phyloP scores from a whole-genome alignment of 805 yeast species.

The Lipomyces sp. region DNA sequence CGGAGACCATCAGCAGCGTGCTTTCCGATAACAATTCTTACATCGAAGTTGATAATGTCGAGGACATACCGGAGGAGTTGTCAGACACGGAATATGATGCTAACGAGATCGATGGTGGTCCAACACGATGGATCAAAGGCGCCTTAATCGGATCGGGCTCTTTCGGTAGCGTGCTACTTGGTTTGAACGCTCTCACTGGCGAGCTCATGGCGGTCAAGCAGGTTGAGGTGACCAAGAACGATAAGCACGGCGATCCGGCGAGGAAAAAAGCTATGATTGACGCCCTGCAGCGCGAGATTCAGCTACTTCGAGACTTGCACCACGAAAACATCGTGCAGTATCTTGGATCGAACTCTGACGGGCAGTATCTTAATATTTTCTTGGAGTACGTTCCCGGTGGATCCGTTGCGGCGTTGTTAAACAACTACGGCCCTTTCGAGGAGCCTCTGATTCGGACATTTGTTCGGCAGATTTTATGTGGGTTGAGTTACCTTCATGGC shows the following conservation, averaged over 20 bases:
- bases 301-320: conserved; percentile 71
- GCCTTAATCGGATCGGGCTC: conserved; percentile 93
- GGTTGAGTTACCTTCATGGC: conserved; percentile 73
- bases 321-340: conserved; percentile 94
- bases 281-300: conserved; percentile 79
- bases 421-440: conserved; percentile 77
- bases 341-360: conserved; percentile 82
- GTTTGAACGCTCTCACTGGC: conserved; percentile 89
- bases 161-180: conserved; percentile 90
- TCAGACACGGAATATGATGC: conserved; percentile 40
- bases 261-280: conserved; percentile 65
- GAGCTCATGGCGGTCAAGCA: conserved; percentile 97
- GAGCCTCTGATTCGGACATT: conserved; percentile 75
- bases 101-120: conserved; percentile 55
- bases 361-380: conserved; percentile 75
- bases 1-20: conserved; percentile 23
- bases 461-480: conserved; percentile 74
- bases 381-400: conserved; percentile 77
- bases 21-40: conserved; percentile 35
- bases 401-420: conserved; percentile 69
- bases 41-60: conserved; percentile 35
- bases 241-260: conserved; percentile 40
- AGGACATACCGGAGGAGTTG: conserved; percentile 33
- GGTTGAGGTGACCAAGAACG: conserved; percentile 59
- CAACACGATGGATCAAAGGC: conserved; percentile 89